phyloP scores from a whole-genome alignment of 2,329 filamentous ascomycete genomes.

The Penicillium olsonii region DNA sequence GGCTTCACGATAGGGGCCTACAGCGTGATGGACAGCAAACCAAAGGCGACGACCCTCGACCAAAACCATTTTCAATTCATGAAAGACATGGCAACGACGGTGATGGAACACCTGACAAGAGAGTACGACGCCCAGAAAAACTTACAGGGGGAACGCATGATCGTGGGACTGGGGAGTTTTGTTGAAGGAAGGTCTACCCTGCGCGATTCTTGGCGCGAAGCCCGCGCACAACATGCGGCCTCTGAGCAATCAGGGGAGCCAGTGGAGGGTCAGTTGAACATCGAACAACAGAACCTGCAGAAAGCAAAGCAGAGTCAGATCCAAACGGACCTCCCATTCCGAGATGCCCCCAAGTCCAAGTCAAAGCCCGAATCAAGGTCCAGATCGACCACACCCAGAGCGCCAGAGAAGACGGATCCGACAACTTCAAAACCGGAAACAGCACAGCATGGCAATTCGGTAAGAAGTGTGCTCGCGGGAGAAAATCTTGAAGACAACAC shows the following conservation, averaged over 20 bases:
- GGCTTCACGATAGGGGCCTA: slow-evolving; percentile 61
- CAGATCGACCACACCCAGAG: background rate
- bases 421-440: background rate
- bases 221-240: slow-evolving; percentile 13
- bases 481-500: background rate
- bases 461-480: background rate
- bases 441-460: background rate
- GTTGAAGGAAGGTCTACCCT: slow-evolving; percentile 47
- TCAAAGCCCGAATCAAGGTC: background rate
- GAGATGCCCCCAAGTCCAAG: background rate
- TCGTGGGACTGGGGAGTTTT: slow-evolving; percentile 50
- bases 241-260: slow-evolving; percentile 10
- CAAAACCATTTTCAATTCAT: slow-evolving; percentile 54
- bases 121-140: slow-evolving; percentile 54
- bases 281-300: slow-evolving; percentile 23
- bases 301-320: slow-evolving; percentile 1
- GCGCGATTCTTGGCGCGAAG: slow-evolving; percentile 25
- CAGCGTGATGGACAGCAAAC: slow-evolving; percentile 57
- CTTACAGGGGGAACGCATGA: slow-evolving; percentile 57
- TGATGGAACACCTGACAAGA: slow-evolving; percentile 61
- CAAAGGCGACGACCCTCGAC: slow-evolving; percentile 33
- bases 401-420: background rate
- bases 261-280: slow-evolving; percentile 21
- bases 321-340: background rate
- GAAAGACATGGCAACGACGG: slow-evolving; percentile 56